Conservation (phyloP, 345 rosid genomes). For the Barbarea vulgaris region DNA sequence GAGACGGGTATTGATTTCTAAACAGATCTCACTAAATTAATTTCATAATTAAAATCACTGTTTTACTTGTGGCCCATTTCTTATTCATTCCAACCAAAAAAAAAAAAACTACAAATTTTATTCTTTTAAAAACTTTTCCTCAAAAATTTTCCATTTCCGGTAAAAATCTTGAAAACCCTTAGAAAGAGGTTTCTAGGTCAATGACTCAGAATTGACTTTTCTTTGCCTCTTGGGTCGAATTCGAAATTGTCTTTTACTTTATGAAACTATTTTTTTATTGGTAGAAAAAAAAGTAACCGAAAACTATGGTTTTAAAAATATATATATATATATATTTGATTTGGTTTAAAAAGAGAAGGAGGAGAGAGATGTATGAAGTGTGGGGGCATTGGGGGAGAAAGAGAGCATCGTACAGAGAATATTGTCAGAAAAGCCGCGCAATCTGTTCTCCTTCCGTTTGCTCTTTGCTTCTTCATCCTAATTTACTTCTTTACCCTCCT, state of each 20-base stretch:
- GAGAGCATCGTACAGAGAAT: conserved; percentile 58
- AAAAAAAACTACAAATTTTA: background rate
- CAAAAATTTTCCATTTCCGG: background rate
- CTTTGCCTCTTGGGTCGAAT: conserved; percentile 3
- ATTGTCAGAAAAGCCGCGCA: conserved; percentile 63
- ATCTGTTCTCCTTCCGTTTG: conserved; percentile 30
- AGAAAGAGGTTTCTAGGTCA: conserved; percentile 7
- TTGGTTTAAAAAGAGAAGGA: background rate
- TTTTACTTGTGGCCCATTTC: conserved; percentile 9
- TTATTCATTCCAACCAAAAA: background rate
- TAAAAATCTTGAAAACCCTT: conserved; percentile 26
- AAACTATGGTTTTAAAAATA: too few species aligned
- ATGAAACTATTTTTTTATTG: background rate
- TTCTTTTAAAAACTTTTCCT: conserved; percentile 10
- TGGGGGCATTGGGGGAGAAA: too few species aligned
- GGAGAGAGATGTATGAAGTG: too few species aligned
- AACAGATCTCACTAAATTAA: conserved; percentile 35
- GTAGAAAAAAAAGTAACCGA: background rate
- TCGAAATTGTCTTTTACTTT: conserved; percentile 3
- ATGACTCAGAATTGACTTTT: conserved; percentile 4
- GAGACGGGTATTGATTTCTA: background rate
- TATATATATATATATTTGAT: too few species aligned
- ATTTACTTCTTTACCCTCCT: conserved; percentile 29
- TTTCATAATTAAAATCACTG: conserved; percentile 19
- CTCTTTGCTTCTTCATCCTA: background rate